Base-by-base conservation (phyloP, 1,139 yeast species). In the Geotrichum citri-aurantii region DNA sequence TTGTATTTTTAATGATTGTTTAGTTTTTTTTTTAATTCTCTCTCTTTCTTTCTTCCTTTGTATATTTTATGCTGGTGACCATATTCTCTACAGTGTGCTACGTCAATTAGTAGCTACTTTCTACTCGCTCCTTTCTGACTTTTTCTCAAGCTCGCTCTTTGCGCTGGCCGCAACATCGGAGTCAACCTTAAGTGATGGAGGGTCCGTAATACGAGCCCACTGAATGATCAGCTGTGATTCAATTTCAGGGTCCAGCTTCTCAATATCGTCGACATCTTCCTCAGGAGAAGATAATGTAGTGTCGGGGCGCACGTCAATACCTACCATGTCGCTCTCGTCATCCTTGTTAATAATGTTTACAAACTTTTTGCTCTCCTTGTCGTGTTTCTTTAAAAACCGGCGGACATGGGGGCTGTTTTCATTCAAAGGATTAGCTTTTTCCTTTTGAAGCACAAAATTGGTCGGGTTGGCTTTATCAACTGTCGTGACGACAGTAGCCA, bases 171-270 rank as follows among this genome's bases (percentile, higher is more conserved):
- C 59, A 2, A 53, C 48, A 5, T 37, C 49, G 12, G 53, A 37
- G 12, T 57, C 44, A 12, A 57, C 59, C 8, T 37, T 47, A 6
- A 60, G 52, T 10, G 54, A 31, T n/a, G 67, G 67, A 2, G 66
- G 64, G 3, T 62, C 63, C 0, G 67, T 64, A 23, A 65, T 60
- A 17, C 64, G 58, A 1, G 62, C 59, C 66, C 67, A 65, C 47
- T 65, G 66, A 1, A 29, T 57, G 26, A 53, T 56, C 10, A 65
- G 55, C 37, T 53, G 54, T 7, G 63, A 47, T 48, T 58, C 56
- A 14, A 51, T 46, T 12, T 42, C 57, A 21, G 49, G 29, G 24
- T 58, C 60, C 4, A 52, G 29, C 3, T 51, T 52, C 12, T 54
- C 60, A 7, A 10, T 52, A 6, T 53, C 52, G 11, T 48, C 55